phyloP scores from a whole-genome alignment of 768 basidiomycete genomes.

The Leccinellum luteum region DNA sequence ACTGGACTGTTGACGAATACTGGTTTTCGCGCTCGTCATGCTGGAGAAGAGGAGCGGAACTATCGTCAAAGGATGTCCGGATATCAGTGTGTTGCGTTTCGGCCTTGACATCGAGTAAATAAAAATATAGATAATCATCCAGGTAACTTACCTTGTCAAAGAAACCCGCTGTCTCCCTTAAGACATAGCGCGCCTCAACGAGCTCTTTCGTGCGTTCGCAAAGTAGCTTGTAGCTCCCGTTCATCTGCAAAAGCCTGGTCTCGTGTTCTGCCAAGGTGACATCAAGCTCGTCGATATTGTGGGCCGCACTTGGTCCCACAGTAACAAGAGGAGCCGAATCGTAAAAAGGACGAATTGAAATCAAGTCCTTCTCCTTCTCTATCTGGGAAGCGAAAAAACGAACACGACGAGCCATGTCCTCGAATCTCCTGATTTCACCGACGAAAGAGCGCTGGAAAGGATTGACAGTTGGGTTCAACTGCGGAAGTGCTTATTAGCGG shows the following conservation, averaged over 20 bases:
- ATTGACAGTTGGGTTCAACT: constrained; percentile 94
- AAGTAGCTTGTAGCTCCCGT: constrained; percentile 85
- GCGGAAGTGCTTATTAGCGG: constrained; percentile 9
- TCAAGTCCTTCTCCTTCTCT: constrained; percentile 75
- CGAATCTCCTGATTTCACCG: constrained; percentile 90
- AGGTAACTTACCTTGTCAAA: constrained; percentile 69
- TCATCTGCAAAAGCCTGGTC: constrained; percentile 81
- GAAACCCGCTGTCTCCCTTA: constrained; percentile 94
- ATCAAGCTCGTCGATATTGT: constrained; percentile 92
- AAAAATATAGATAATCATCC: background rate
- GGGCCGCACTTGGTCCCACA: constrained; percentile 88
- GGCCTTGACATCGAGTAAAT: constrained; percentile 48
- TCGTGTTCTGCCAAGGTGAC: constrained; percentile 86
- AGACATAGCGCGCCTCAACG: constrained; percentile 90
- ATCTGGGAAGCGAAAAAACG: constrained; percentile 89
- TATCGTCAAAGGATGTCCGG: constrained; percentile 88
- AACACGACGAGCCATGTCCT: constrained; percentile 94
- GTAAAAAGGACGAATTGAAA: constrained; percentile 80
- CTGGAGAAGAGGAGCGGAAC: constrained; percentile 84
- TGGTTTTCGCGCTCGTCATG: constrained; percentile 83
- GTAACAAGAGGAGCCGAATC: constrained; percentile 87
- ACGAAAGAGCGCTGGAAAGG: constrained; percentile 99
- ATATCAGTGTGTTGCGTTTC: constrained; percentile 77
- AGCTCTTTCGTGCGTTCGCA: constrained; percentile 85
- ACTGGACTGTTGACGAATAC: constrained; percentile 52